Percentiles rank a stretch among this genome's conserved stretches.
Evolutionary conservation across 768 basidiomycete genomes (phyloP).

Genomic region (Phaeolepiota aurea): DNA sequence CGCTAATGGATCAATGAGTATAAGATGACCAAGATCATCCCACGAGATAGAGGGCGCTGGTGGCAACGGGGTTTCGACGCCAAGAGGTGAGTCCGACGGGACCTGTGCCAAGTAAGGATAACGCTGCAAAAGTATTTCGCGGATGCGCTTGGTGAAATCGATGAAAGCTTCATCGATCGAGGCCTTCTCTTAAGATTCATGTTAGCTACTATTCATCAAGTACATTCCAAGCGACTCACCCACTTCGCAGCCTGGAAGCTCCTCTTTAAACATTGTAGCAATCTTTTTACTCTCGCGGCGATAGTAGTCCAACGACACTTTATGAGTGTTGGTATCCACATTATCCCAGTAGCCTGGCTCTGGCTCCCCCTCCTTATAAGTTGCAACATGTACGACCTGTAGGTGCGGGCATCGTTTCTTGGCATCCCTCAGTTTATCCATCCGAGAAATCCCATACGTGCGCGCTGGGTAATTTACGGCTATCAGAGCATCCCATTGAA

Average conservation of each 20-base stretch:
- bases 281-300: conserved; percentile 87
- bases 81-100: conserved; percentile 60
- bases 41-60: conserved; percentile 59
- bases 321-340: conserved; percentile 84
- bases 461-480: conserved; percentile 96
- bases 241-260: conserved; percentile 72
- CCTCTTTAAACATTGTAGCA: conserved; percentile 71
- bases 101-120: conserved; percentile 71
- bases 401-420: conserved; percentile 81
- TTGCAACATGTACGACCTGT: conserved; percentile 86
- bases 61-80: conserved; percentile 72
- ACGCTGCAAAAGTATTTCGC: conserved; percentile 59
- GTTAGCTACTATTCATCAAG: neutral
- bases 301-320: conserved; percentile 94
- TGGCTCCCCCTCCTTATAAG: conserved; percentile 80
- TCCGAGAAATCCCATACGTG: conserved; percentile 87
- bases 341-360: conserved; percentile 92
- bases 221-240: conserved; percentile 32
- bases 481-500: conserved; percentile 85
- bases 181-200: conserved; percentile 66
- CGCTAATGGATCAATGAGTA: conserved; percentile 41
- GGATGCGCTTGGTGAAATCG: conserved; percentile 80
- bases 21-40: conserved; percentile 49
- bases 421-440: conserved; percentile 78
- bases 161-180: conserved; percentile 97